Evolutionary conservation across 2,329 filamentous ascomycete species (phyloP), one percentile per base, ranked within the genome.

Genomic region (Helotiales sp.): DNA sequence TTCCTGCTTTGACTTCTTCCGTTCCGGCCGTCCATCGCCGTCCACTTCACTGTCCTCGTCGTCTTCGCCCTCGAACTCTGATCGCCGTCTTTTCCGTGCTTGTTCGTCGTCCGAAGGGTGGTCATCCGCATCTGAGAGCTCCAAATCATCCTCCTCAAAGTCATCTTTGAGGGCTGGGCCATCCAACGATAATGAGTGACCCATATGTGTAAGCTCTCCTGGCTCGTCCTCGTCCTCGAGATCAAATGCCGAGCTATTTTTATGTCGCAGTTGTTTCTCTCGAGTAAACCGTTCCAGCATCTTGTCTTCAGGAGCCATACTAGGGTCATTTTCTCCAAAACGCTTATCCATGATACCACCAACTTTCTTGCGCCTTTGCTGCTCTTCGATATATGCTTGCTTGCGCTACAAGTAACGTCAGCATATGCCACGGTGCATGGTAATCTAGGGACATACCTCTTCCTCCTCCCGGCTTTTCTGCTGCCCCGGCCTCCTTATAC

Each of bases 1-100:
- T 74, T 99, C 95, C 54, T 95, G 90, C 76, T 97, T 98, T 2
- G 88, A 88, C 78, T 97, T 99, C 74, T 96, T 97, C 58, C 88
- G 83, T 67, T 93, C 89, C 0, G 91, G 92, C 62, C 87, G 77
- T 19, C 55, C 52, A 22, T 79, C 79, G 33, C 80, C 79, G 5
- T 76, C 77, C 0, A 78, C 79, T 5, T 78, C 78, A 3, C 75
- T 77, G 2, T 77, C 80, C n/a, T 79, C 78, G 4, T 75, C 79
- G 2, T 77, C 80, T 51, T 79, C 77, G 29, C 74, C 76, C 0
- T 76, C 80, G 29, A 78, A 74, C 22, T 75, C 66, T 27, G 76
- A 72, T 52, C 85, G 82, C 54, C 85, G 69, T 15, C 84, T 79
- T 74, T 87, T 87, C 34, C 82, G 73, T 59, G 77, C 79, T 63